Conservation (phyloP, 2,329 filamentous ascomycete genomes). For the Sporothrix pallida region DNA sequence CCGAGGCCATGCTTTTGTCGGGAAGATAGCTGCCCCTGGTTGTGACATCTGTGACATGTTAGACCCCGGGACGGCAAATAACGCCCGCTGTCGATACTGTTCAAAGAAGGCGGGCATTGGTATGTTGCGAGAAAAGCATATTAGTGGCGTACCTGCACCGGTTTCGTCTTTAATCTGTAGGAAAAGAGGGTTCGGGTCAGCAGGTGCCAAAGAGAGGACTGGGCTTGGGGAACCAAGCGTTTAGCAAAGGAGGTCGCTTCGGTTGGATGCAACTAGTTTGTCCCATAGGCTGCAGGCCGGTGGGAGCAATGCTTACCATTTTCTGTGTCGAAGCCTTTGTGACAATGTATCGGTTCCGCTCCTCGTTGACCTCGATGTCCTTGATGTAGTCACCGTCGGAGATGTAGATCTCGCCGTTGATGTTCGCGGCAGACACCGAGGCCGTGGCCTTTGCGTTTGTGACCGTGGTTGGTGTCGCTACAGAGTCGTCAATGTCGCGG, state of each 20-base stretch:
- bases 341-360: constrained; percentile 94
- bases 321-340: constrained; percentile 98
- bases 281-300: constrained; percentile 33
- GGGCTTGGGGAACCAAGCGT: constrained; percentile 67
- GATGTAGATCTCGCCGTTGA: constrained; percentile 90
- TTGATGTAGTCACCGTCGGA: constrained; percentile 98
- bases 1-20: constrained; percentile 96
- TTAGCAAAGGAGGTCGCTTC: constrained; percentile 73
- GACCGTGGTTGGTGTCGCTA: constrained; percentile 68
- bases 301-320: constrained; percentile 83
- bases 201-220: constrained; percentile 78
- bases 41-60: constrained; percentile 82
- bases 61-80: neutral
- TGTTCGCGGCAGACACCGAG: constrained; percentile 54
- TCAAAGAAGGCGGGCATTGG: neutral
- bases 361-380: constrained; percentile 98
- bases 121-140: neutral
- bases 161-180: constrained; percentile 99
- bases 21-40: constrained; percentile 96
- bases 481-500: constrained; percentile 87
- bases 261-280: constrained; percentile 48
- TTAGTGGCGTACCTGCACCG: constrained; percentile 91
- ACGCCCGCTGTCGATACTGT: constrained; percentile 51
- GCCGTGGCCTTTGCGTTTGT: constrained; percentile 50
- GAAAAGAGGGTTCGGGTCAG: constrained; percentile 78